phyloP scores from a whole-genome alignment of 768 basidiomycete species.

The Cytidiella melzeri region DNA sequence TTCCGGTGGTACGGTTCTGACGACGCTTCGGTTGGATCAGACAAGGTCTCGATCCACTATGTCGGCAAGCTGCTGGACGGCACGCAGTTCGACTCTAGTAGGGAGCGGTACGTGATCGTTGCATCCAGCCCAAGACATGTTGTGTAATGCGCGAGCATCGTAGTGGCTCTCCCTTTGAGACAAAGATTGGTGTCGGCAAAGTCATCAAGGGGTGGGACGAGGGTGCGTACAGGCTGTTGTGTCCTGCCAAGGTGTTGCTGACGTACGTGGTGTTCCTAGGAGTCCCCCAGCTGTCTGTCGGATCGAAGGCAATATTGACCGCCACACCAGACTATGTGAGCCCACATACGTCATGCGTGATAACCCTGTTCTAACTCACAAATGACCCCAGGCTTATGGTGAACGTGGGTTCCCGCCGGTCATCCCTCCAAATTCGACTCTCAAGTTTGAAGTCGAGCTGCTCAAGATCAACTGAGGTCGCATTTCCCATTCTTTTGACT shows the following conservation, averaged over 20 bases:
- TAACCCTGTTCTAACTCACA: slow-evolving; percentile 5
- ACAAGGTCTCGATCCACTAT: slow-evolving; percentile 74
- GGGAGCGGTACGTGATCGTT: slow-evolving; percentile 51
- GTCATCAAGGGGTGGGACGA: slow-evolving; percentile 93
- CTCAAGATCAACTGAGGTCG: slow-evolving; percentile 43
- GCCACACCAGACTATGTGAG: slow-evolving; percentile 76
- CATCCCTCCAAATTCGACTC: slow-evolving; percentile 69
- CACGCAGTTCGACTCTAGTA: slow-evolving; percentile 66
- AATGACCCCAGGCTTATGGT: slow-evolving; percentile 56
- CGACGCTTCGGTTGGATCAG: slow-evolving; percentile 27
- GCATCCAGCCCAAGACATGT: too few species aligned
- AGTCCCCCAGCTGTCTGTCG: slow-evolving; percentile 70
- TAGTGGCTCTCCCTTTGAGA: slow-evolving; percentile 57
- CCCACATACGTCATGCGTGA: slow-evolving; percentile 14
- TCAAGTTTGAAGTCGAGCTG: slow-evolving; percentile 83
- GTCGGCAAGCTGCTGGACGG: slow-evolving; percentile 65
- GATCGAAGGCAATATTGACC: slow-evolving; percentile 62
- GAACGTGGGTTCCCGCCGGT: slow-evolving; percentile 68
- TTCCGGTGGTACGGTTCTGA: slow-evolving; percentile 5
- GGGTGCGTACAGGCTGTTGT: slow-evolving; percentile 39
- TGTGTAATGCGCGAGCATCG: too few species aligned
- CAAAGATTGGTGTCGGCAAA: slow-evolving; percentile 70
- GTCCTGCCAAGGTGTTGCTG: slow-evolving; percentile 7
- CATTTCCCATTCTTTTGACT: too few species aligned
- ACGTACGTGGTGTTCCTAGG: slow-evolving; percentile 35